Percentiles rank a stretch among this genome's conserved stretches.
Conservation (phyloP, 2,329 filamentous ascomycete species). For the Neocucurbitaria cava region DNA sequence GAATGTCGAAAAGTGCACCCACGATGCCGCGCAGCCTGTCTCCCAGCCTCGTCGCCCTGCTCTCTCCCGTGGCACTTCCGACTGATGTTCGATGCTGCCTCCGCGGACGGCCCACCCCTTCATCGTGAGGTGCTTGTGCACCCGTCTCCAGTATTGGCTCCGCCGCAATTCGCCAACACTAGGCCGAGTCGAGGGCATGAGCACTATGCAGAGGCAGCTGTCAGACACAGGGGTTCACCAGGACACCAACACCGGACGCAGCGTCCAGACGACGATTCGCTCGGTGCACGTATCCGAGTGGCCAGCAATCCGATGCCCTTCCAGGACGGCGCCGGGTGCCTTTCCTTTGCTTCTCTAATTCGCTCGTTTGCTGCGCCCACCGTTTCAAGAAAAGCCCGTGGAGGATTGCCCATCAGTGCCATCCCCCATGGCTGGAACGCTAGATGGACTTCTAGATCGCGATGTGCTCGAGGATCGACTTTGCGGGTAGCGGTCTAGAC, state of each 20-base stretch:
- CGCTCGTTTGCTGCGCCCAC: background rate
- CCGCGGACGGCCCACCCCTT: background rate
- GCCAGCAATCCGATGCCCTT: no score
- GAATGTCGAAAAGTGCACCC: background rate
- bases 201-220: conserved; percentile 5
- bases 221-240: conserved; percentile 1
- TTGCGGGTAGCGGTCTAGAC: conserved; percentile 4
- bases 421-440: conserved; percentile 3
- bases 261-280: background rate
- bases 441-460: background rate
- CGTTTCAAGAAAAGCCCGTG: background rate
- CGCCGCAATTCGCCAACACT: background rate
- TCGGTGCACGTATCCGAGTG: background rate
- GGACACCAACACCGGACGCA: background rate
- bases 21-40: background rate
- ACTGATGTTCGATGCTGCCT: background rate
- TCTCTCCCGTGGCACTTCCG: background rate
- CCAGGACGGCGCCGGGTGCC: background rate
- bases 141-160: no score
- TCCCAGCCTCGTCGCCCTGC: background rate
- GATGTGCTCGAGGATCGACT: background rate
- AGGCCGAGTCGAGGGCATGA: conserved; percentile 8
- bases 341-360: background rate
- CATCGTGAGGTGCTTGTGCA: background rate
- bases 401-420: background rate